Evolutionary conservation across 2,329 filamentous ascomycete species (phyloP).

Genomic region (Penicillium sp.): DNA sequence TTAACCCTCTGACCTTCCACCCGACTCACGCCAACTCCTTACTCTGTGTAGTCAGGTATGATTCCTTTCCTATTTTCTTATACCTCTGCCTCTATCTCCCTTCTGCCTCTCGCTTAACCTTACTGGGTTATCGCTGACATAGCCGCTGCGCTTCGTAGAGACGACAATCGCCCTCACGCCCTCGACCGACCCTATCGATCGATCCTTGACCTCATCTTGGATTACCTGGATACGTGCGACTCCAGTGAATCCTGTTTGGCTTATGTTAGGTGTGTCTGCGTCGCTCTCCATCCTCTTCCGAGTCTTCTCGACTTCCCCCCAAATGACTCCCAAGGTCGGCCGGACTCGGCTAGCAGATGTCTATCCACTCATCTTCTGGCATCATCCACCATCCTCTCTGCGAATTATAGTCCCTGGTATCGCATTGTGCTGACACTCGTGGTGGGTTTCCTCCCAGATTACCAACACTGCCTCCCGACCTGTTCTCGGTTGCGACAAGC

Average conservation of each 20-base stretch:
- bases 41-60: slow-evolving; percentile 12
- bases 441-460: slow-evolving; percentile 23
- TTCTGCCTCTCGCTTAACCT: slow-evolving; percentile 13
- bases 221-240: slow-evolving; percentile 30
- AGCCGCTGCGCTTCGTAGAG: slow-evolving; percentile 36
- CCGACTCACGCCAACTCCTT: slow-evolving; percentile 11
- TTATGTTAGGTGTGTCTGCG: slow-evolving; percentile 31
- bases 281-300: slow-evolving; percentile 34
- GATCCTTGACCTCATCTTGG: slow-evolving; percentile 16
- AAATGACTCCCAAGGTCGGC: slow-evolving; percentile 28
- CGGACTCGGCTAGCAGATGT: slow-evolving; percentile 25
- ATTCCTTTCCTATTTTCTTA: slow-evolving; percentile 13
- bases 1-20: slow-evolving; percentile 24
- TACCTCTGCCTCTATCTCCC: slow-evolving; percentile 6
- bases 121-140: slow-evolving; percentile 39
- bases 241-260: slow-evolving; percentile 22
- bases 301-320: slow-evolving; percentile 28
- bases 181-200: slow-evolving; percentile 21
- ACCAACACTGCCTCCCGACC: slow-evolving; percentile 24
- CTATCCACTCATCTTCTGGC: slow-evolving; percentile 15
- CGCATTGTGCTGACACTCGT: slow-evolving; percentile 26
- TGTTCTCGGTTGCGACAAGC: slow-evolving; percentile 34
- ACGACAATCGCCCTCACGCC: slow-evolving; percentile 24
- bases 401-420: slow-evolving; percentile 13
- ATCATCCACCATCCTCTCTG: slow-evolving; percentile 14